A percentile compares a stretch with the other conserved stretches of the same genome.
Conservation (phyloP, 1,284 basidiomycete genomes). For the Golubevia pallescens region DNA sequence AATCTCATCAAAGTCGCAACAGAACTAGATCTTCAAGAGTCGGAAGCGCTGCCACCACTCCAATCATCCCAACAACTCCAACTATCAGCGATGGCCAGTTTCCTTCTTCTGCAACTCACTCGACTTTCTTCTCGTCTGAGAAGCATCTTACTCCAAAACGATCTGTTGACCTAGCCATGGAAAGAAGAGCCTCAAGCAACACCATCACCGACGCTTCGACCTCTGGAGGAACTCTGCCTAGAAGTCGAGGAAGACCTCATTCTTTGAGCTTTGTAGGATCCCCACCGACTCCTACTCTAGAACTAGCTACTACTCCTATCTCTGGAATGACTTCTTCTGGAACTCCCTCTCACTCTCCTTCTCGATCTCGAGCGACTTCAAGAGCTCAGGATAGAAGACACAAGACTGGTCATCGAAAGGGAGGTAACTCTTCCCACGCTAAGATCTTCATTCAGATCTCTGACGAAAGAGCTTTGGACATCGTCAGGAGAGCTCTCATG, state of each 20-base stretch:
- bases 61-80: too few species aligned
- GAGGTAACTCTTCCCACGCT: constrained; percentile 12
- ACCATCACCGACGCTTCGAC: not conserved
- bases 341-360: constrained; percentile 4
- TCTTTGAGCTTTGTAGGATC: not conserved
- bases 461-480: constrained; percentile 39
- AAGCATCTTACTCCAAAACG: not conserved
- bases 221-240: not conserved
- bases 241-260: not conserved
- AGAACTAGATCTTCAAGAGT: not conserved
- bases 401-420: constrained; percentile 11
- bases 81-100: not conserved
- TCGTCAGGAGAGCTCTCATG: constrained; percentile 41
- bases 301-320: not conserved
- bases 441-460: constrained; percentile 45
- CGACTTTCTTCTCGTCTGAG: not conserved
- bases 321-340: not conserved
- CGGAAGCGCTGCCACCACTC: too few species aligned
- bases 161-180: not conserved
- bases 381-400: constrained; percentile 27
- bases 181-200: not conserved
- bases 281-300: not conserved
- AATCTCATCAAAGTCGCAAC: constrained; percentile 12
- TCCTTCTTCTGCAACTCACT: not conserved
- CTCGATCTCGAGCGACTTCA: constrained; percentile 13